Base-by-base conservation (phyloP, 2,329 filamentous ascomycete species). In the Aspergillus sp. region DNA sequence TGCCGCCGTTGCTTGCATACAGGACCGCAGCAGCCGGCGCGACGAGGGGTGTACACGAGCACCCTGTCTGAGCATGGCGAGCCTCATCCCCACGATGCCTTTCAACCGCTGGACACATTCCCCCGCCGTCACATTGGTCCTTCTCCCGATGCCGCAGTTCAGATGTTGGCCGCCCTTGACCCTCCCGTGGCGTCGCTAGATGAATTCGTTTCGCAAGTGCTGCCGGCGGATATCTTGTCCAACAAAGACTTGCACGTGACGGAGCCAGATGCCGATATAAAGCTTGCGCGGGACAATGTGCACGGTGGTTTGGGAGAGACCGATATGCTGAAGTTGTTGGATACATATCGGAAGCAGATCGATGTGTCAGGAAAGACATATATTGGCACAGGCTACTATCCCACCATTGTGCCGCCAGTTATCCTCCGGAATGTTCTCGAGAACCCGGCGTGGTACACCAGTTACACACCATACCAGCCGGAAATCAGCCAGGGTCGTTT, bases 371-470 rank as follows among this genome's bases (percentile, higher is more conserved):
- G 77, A 53, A 83, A 69, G 48, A 63, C 81, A 61, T 86, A 91
- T 62, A 90, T 95, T 55, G 91, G 91, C 4, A 81, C 80, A 48
- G 91, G 91, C 48, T 97, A 96, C 75, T 88, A 91, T 55, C 84
- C 82, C 33, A 91, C 88, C n/a, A 79, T 85, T 56, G 85, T 87
- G 1, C 91, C 91, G 4, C 80, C 88, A 47, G 90, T 96, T 48
- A 94, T 97, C 66, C 88, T 93, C 75, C 79, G 90, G 56, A 96
- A 96, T 64, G 78, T 97, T 4, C 73, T 97, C 48, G 89, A 97
- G 75, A 91, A 86, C 65, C 91, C 91, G 4, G 89, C 84, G 7
- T 97, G 91, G 91, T 97, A 97, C 68, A 97, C 91, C 36, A 95
- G 89, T 71, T 96, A 97, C 68, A 96, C 91, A 0, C 91, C 91